phyloP scores from a whole-genome alignment of 2,329 filamentous ascomycete genomes.

The Penicillium janthinellum region DNA sequence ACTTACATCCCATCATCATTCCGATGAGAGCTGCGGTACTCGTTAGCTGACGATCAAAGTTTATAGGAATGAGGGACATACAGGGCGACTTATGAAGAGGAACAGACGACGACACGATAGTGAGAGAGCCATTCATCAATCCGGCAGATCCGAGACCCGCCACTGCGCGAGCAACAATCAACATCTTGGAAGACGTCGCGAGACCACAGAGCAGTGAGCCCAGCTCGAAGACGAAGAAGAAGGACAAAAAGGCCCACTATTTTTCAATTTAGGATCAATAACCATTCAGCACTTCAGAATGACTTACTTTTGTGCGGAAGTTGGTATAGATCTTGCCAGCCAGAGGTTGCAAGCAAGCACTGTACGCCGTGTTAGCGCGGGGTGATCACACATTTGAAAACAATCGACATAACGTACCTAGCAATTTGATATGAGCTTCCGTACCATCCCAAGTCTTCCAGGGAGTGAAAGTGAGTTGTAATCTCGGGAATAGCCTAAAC shows the following conservation, averaged over 20 bases:
- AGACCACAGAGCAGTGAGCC: slow-evolving; percentile 33
- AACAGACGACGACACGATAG: slow-evolving; percentile 27
- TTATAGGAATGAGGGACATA: slow-evolving; percentile 5
- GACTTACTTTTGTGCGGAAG: slow-evolving; percentile 39
- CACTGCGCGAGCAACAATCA: slow-evolving; percentile 33
- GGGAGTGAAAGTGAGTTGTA: slow-evolving; percentile 44
- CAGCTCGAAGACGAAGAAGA: slow-evolving; percentile 33
- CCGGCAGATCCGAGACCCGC: slow-evolving; percentile 32
- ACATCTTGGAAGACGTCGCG: slow-evolving; percentile 31
- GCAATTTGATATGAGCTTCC: slow-evolving; percentile 45
- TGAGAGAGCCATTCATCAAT: slow-evolving; percentile 31
- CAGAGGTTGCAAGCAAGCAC: slow-evolving; percentile 54
- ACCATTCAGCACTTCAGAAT: background rate
- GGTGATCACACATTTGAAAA: background rate
- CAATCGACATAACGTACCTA: slow-evolving; percentile 14
- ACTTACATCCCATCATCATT: slow-evolving; percentile 23
- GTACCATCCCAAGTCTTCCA: slow-evolving; percentile 42
- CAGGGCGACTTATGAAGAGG: slow-evolving; percentile 30
- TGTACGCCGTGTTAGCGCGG: slow-evolving; percentile 25
- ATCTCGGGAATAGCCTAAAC: slow-evolving; percentile 38
- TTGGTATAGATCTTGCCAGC: slow-evolving; percentile 55
- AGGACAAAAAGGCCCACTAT: slow-evolving; percentile 30
- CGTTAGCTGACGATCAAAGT: slow-evolving; percentile 1
- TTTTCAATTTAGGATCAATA: background rate
- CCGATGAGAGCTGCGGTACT: slow-evolving; percentile 14